Conservation (phyloP, 164 flowering plant genomes). For the Tetrastigma voinierianum region DNA sequence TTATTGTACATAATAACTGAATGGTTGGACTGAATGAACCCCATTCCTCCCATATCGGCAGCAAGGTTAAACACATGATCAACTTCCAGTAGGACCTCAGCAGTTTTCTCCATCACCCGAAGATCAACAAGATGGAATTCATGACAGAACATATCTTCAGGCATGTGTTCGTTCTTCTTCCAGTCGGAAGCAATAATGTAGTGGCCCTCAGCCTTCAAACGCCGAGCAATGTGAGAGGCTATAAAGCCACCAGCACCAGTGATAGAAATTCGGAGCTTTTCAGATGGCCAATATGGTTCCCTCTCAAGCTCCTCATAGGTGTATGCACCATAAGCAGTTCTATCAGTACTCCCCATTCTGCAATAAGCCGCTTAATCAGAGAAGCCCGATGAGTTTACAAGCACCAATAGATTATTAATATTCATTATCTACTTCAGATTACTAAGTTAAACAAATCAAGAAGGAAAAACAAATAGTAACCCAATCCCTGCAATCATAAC, state of each 20-base stretch:
- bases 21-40: conserved; percentile 98
- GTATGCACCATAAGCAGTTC: conserved; percentile 61
- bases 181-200: conserved; percentile 97
- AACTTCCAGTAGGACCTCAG: conserved; percentile 72
- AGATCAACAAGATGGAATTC: conserved; percentile 96
- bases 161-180: conserved; percentile 99
- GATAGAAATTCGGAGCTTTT: conserved; percentile 82
- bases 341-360: conserved; percentile 81
- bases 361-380: neutral
- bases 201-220: conserved; percentile 93
- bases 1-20: conserved; percentile 97
- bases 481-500: no score
- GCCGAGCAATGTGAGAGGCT: conserved; percentile 94
- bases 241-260: conserved; percentile 99
- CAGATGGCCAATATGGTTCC: conserved; percentile 92
- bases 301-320: conserved; percentile 84
- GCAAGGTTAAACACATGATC: conserved; percentile 99
- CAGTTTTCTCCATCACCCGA: conserved; percentile 98
- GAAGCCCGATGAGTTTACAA: no score
- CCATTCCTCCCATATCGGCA: conserved; percentile 99
- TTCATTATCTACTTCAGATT: no score
- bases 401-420: no score
- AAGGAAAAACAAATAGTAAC: no score
- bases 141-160: conserved; percentile 95
- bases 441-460: no score